A percentile compares a stretch with the other conserved stretches of the same genome.
phyloP scores from a whole-genome alignment of 306 rosid genomes.

The Aeschynomene evenia region DNA sequence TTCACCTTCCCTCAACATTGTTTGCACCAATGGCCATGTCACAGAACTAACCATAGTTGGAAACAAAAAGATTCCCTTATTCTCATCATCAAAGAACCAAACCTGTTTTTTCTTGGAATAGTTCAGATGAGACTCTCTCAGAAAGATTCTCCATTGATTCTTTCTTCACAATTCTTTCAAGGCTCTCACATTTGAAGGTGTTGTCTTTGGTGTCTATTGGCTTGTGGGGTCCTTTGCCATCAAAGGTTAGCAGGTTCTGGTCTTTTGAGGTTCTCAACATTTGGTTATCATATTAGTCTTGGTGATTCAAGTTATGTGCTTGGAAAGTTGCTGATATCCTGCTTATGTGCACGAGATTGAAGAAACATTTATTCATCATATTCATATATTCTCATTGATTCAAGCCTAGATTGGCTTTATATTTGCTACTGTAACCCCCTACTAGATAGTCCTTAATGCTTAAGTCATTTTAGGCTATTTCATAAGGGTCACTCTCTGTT shows the following conservation, averaged over 20 bases:
- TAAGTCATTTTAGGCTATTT: too few relatives aligned
- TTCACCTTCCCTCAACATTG: slow-evolving; percentile 58
- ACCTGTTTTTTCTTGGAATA: slow-evolving; percentile 31
- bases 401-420: too few relatives aligned
- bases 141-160: slow-evolving; percentile 64
- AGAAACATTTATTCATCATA: too few relatives aligned
- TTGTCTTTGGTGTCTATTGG: slow-evolving; percentile 72
- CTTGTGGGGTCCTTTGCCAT: slow-evolving; percentile 84
- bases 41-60: slow-evolving; percentile 67
- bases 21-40: slow-evolving; percentile 51
- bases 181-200: slow-evolving; percentile 61
- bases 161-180: slow-evolving; percentile 64
- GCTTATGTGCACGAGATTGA: too few relatives aligned
- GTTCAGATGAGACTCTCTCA: slow-evolving; percentile 48
- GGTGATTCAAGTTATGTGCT: too few relatives aligned
- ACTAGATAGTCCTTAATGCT: too few relatives aligned
- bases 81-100: slow-evolving; percentile 32
- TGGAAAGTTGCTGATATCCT: too few relatives aligned
- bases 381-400: too few relatives aligned
- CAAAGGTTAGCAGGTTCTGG: slow-evolving; percentile 54
- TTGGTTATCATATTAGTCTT: too few relatives aligned
- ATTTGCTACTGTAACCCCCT: too few relatives aligned
- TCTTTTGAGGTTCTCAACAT: slow-evolving; percentile 63
- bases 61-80: too few relatives aligned
- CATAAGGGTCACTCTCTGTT: too few relatives aligned